Percentiles rank a stretch among this genome's conserved stretches.
These are phyloP conservation scores for Taphrina wiesneri DNA, from an alignment of 1,139 yeast genomes.

Conservation along the genomic window DNA sequence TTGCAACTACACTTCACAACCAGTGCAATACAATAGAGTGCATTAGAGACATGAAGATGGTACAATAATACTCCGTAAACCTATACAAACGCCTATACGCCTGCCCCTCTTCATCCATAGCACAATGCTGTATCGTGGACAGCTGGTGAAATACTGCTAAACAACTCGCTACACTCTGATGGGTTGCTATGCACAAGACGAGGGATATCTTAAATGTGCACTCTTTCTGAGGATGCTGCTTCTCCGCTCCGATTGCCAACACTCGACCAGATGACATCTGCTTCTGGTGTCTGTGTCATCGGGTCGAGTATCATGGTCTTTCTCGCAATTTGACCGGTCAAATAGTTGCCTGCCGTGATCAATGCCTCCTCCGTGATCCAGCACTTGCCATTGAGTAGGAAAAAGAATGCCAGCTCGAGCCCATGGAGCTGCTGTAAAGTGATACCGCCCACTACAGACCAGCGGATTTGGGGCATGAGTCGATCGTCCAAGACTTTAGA, in stretches of 20 bases:
- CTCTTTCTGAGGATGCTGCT: not conserved
- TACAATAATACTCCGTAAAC: not conserved
- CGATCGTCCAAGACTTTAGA: slow-evolving; percentile 29
- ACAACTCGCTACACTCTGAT: no score
- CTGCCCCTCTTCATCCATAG: not conserved
- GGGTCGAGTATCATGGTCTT: slow-evolving; percentile 13
- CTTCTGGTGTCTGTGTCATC: slow-evolving; percentile 9
- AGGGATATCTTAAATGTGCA: not conserved
- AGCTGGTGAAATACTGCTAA: no score
- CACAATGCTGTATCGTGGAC: not conserved
- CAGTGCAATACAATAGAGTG: no score
- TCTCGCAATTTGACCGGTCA: not conserved
- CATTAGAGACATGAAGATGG: no score
- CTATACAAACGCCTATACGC: not conserved
- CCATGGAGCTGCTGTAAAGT: slow-evolving; percentile 28
- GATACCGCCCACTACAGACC: slow-evolving; percentile 30
- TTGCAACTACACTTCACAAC: no score
- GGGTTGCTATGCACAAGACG: no score
- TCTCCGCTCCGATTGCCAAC: slow-evolving; percentile 19
- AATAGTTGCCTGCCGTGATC: slow-evolving; percentile 19
- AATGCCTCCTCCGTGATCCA: slow-evolving; percentile 24
- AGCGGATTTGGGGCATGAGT: slow-evolving; percentile 23
- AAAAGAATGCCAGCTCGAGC: slow-evolving; percentile 31
- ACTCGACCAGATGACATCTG: slow-evolving; percentile 29
- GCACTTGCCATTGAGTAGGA: slow-evolving; percentile 24